A percentile compares a stretch with the other conserved stretches of the same genome.
phyloP scores from a whole-genome alignment of 441 rosid species.

The Gossypium laxum region DNA sequence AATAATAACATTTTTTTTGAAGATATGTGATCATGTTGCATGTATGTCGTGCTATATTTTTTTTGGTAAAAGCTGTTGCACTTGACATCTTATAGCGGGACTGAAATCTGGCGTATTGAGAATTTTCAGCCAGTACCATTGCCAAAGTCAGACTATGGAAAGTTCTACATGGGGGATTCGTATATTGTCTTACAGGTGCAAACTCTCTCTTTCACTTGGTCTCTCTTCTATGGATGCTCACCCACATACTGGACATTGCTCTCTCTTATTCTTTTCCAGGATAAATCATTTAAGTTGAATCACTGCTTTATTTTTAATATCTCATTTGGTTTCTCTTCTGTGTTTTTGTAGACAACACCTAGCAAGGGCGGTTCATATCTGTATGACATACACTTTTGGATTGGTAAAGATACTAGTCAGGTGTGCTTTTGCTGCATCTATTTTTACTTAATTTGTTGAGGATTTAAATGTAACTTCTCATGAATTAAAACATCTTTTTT shows the following conservation, averaged over 20 bases:
- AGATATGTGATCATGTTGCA: slow-evolving; percentile 6
- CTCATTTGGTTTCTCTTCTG: background rate
- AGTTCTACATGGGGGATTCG: slow-evolving; percentile 85
- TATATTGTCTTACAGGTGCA: slow-evolving; percentile 85
- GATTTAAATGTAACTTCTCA: background rate
- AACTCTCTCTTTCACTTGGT: background rate
- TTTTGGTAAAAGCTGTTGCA: slow-evolving; percentile 20
- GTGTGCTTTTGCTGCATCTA: slow-evolving; percentile 26
- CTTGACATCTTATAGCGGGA: slow-evolving; percentile 71
- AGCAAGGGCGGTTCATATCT: slow-evolving; percentile 79
- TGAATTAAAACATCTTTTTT: background rate
- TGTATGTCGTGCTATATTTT: slow-evolving; percentile 9
- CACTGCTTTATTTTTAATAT: background rate
- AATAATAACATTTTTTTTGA: background rate
- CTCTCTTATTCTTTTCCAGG: no score
- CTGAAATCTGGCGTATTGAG: slow-evolving; percentile 96
- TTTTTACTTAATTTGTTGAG: background rate
- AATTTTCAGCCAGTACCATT: slow-evolving; percentile 74
- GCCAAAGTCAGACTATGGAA: slow-evolving; percentile 81
- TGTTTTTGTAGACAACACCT: slow-evolving; percentile 50
- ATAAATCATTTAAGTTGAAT: background rate
- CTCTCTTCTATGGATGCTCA: background rate
- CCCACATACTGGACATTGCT: background rate
- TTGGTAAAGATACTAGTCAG: slow-evolving; percentile 97
- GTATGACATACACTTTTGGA: slow-evolving; percentile 93